Evolutionary conservation across 106 monocot species (phyloP).

Genomic region (Acanthochlamys bracteata): DNA sequence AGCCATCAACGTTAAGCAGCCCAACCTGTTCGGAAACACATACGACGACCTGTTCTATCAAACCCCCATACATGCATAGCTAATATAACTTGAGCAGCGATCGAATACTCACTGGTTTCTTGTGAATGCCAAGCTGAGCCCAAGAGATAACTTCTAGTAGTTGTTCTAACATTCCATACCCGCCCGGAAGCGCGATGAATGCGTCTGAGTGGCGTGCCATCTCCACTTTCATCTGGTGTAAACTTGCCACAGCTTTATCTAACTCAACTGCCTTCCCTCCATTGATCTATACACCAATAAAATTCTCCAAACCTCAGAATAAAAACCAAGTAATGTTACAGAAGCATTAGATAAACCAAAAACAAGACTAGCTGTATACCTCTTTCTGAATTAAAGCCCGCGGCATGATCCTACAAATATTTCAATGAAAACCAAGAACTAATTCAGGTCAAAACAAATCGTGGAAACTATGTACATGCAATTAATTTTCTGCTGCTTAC

Average conservation of each 20-base stretch:
- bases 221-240: conserved; percentile 80
- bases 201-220: conserved; percentile 77
- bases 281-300: conserved; percentile 17
- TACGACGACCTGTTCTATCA: too few species aligned
- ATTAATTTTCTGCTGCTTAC: conserved; percentile 12
- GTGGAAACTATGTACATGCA: background rate
- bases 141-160: conserved; percentile 5
- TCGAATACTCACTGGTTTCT: background rate
- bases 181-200: conserved; percentile 71
- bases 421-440: background rate
- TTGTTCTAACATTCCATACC: conserved; percentile 1
- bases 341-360: background rate
- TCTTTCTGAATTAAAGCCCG: conserved; percentile 51
- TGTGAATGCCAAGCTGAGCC: conserved; percentile 10
- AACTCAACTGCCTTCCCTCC: conserved; percentile 60
- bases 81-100: too few species aligned
- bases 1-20: conserved; percentile 87
- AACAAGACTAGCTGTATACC: conserved; percentile 12
- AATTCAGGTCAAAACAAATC: background rate
- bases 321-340: background rate
- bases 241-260: conserved; percentile 43
- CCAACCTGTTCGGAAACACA: conserved; percentile 61
- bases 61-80: too few species aligned
- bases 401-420: conserved; percentile 43
- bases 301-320: background rate